Conservation (phyloP, 2,329 filamentous ascomycete genomes). For the Aspergillus puulaauensis region DNA sequence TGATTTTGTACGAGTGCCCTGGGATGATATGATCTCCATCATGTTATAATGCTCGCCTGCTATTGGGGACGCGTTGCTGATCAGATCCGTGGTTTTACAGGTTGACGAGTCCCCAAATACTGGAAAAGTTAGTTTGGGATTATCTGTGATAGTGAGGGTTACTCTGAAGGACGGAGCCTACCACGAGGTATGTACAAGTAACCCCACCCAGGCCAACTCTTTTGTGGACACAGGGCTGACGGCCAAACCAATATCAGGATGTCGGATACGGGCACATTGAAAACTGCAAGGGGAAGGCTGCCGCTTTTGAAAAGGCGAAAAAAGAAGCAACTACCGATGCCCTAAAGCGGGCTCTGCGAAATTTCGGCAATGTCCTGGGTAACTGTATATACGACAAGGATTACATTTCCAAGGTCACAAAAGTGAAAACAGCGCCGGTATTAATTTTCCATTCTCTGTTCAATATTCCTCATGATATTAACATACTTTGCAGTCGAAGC, state of each 20-base stretch:
- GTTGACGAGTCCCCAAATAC: conserved; percentile 79
- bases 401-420: conserved; percentile 85
- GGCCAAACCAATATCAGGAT: conserved; percentile 52
- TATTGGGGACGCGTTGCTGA: conserved; percentile 1
- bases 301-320: conserved; percentile 97
- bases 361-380: conserved; percentile 94
- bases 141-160: conserved; percentile 88
- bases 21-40: not conserved
- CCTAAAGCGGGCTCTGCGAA: conserved; percentile 82
- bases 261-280: conserved; percentile 96
- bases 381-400: conserved; percentile 98
- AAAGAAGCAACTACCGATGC: conserved; percentile 97
- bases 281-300: conserved; percentile 91
- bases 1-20: conserved; percentile 68
- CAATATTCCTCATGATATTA: not conserved
- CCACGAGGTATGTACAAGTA: conserved; percentile 64
- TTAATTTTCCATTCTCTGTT: not conserved
- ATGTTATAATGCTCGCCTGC: not conserved
- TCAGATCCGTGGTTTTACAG: conserved; percentile 31
- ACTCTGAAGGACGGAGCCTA: conserved; percentile 92
- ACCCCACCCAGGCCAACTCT: not conserved
- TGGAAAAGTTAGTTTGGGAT: conserved; percentile 75
- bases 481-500: conserved; percentile 55
- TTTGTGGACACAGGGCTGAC: not conserved
- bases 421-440: conserved; percentile 74